These are phyloP conservation scores for Hansenula sp. DNA, from an alignment of 1,139 yeast species.

Conservation along the genomic window DNA sequence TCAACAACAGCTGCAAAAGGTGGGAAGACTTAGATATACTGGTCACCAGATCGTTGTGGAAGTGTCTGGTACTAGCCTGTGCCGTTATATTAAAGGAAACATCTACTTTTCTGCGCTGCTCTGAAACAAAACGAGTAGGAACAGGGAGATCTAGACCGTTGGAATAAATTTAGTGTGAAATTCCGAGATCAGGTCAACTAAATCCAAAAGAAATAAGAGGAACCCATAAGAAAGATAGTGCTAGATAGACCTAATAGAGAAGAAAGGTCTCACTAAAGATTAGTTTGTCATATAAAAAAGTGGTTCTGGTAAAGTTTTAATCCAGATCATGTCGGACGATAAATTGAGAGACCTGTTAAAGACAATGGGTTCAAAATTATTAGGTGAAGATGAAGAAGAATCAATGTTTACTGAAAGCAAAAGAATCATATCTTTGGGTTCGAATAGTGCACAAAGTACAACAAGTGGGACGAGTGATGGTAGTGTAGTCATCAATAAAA, in stretches of 20 bases:
- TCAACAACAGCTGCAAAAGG: neutral
- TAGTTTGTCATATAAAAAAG: neutral
- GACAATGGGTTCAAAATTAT: conserved; percentile 13
- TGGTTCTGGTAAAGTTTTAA: neutral
- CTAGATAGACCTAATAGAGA: too few species aligned
- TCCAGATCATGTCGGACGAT: conserved; percentile 14
- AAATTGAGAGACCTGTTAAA: conserved; percentile 15
- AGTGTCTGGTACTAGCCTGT: too few species aligned
- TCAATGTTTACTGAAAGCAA: conserved; percentile 14
- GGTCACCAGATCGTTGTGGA: too few species aligned
- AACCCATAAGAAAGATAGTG: too few species aligned
- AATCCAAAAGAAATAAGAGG: neutral
- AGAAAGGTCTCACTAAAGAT: too few species aligned
- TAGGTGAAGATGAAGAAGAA: conserved; percentile 12
- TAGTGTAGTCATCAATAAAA: conserved; percentile 15
- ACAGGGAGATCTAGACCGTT: neutral
- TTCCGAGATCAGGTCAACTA: neutral
- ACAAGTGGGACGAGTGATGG: conserved; percentile 13
- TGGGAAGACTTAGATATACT: too few species aligned
- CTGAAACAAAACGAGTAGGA: neutral
- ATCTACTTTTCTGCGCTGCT: too few species aligned
- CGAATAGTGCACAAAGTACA: conserved; percentile 4
- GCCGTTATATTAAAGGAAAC: too few species aligned
- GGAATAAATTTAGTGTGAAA: neutral
- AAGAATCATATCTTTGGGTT: conserved; percentile 16